Conservation (phyloP, 2,329 filamentous ascomycete species). For the Geosmithia morbida region DNA sequence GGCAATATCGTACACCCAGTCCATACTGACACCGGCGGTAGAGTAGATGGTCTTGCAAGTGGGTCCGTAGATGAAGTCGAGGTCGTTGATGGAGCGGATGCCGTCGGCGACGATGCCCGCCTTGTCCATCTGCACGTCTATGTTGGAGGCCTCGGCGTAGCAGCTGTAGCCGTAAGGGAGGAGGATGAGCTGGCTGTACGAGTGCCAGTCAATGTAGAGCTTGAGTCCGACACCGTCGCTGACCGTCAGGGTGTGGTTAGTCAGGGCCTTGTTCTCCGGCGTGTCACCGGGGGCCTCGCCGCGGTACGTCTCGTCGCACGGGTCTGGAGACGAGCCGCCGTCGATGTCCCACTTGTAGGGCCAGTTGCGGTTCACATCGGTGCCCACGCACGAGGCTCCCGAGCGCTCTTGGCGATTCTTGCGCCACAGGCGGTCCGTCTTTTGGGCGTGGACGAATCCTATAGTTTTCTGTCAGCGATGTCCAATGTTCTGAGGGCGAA, state of each 20-base stretch:
- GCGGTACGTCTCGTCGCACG: constrained; percentile 34
- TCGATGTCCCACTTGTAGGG: constrained; percentile 34
- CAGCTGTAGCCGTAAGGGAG: constrained; percentile 46
- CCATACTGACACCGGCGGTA: constrained; percentile 29
- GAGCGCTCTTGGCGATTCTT: constrained; percentile 36
- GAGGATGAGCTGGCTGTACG: constrained; percentile 46
- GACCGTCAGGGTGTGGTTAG: constrained; percentile 15
- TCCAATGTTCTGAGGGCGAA: neutral
- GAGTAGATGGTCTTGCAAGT: constrained; percentile 49
- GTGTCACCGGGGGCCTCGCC: constrained; percentile 27
- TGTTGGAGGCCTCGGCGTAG: constrained; percentile 26
- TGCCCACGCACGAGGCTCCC: constrained; percentile 29
- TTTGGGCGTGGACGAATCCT: constrained; percentile 46
- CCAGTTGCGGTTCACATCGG: constrained; percentile 48
- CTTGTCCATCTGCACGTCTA: constrained; percentile 31
- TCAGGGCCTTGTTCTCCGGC: constrained; percentile 36
- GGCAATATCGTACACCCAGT: constrained; percentile 27
- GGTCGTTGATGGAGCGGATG: constrained; percentile 27
- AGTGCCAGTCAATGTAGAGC: constrained; percentile 51
- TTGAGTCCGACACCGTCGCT: constrained; percentile 32
- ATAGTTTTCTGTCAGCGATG: neutral
- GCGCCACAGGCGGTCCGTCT: constrained; percentile 42
- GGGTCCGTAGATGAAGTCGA: constrained; percentile 27
- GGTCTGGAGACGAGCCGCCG: constrained; percentile 34
- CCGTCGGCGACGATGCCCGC: constrained; percentile 32